Evolutionary conservation across 106 monocot genomes (phyloP), one percentile per base, ranked within the genome.

Genomic region (Iris macrosiphon): DNA sequence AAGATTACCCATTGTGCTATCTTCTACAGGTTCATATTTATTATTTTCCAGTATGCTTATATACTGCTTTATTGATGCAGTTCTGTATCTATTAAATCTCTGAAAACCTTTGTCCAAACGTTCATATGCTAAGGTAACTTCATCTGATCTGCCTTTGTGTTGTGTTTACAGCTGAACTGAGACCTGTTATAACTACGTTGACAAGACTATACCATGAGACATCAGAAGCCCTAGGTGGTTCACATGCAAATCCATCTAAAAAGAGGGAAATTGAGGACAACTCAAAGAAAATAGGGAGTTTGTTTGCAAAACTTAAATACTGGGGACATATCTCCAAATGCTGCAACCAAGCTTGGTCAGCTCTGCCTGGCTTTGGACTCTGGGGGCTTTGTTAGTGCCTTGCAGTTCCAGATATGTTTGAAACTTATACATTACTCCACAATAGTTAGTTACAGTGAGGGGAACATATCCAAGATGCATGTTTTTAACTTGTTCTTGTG

Each of bases 241-340:
- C 78, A 14, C 79, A 70, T 44, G 86, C 79, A 55, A 81, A 81
- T 73, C 72, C 78, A 57, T 54, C 85, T 52, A 98, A 80, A 62
- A 98, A 83, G 48, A 66, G 96, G 46, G 96, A 98, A 59, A 87
- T 98, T 34, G 96, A 98, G 15, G 96, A 98, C 51, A 98, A 86
- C 48, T 98, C 96, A 17, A 86, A 59, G 47, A 98, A 87, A 74
- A 90, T 98, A 39, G 96, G 90, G 16, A 60, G 77, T 43, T 58
- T 98, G 12, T 90, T 98, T 65, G 76, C 77, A 31, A 98, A 90
- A 60, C 72, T 90, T 20, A 90, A 87, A 83, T 60, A 70, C 66
- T 24, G 79, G 86, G 41, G 96, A 98, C 49, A 80, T 98, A 72
- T 98, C 96, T 57, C 69, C 83, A 12, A 90, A 86, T 68, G 96